Evolutionary conservation across 768 basidiomycete genomes (phyloP).

Genomic region (Rhizopogon vesiculosus): DNA sequence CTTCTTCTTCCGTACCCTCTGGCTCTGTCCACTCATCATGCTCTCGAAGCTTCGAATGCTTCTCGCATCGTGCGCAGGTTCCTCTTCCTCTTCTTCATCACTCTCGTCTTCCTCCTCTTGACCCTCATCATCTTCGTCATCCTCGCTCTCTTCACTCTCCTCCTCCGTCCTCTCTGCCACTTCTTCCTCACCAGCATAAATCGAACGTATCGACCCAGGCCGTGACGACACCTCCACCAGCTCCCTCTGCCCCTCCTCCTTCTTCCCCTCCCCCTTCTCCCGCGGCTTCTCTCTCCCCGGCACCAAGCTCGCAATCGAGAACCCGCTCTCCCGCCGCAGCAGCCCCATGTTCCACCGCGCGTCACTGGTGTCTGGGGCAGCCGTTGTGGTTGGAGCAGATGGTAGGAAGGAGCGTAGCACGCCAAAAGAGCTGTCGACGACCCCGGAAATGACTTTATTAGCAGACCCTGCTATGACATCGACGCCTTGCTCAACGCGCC

Average conservation of each 20-base stretch:
- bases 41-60: constrained; percentile 86
- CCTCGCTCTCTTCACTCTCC: constrained; percentile 20
- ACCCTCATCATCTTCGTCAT: constrained; percentile 23
- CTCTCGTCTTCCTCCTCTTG: constrained; percentile 33
- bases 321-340: constrained; percentile 69
- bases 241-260: constrained; percentile 40
- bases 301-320: constrained; percentile 79
- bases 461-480: constrained; percentile 81
- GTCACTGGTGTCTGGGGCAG: constrained; percentile 3
- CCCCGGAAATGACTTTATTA: constrained; percentile 71
- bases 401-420: constrained; percentile 79
- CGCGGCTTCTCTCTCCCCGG: constrained; percentile 32
- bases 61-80: constrained; percentile 48
- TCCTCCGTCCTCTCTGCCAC: constrained; percentile 18
- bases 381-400: constrained; percentile 19
- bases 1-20: constrained; percentile 19
- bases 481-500: constrained; percentile 75
- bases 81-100: constrained; percentile 32
- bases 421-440: constrained; percentile 88
- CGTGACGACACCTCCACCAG: constrained; percentile 49
- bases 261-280: constrained; percentile 11
- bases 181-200: constrained; percentile 4
- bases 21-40: constrained; percentile 56
- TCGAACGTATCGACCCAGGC: constrained; percentile 43
- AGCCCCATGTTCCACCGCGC: constrained; percentile 57